These are phyloP conservation scores for Candida stauntonica DNA, from an alignment of 805 yeast species.

Conservation along the genomic window DNA sequence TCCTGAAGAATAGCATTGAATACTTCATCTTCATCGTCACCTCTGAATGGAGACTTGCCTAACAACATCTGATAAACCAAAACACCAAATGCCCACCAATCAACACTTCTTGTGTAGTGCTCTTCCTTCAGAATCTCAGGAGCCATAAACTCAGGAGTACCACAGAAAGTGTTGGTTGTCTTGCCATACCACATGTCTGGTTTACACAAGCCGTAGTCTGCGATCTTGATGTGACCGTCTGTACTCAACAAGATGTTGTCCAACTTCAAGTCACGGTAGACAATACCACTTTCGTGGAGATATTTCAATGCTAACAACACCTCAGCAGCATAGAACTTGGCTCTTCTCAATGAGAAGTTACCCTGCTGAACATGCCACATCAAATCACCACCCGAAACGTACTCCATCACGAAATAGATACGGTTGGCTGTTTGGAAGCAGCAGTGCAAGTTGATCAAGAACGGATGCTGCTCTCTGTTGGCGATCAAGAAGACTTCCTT, in stretches of 20 bases:
- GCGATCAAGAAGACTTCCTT: slow-evolving; percentile 84
- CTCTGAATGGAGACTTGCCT: slow-evolving; percentile 95
- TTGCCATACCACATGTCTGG: slow-evolving; percentile 84
- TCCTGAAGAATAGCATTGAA: slow-evolving; percentile 95
- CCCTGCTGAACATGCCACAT: slow-evolving; percentile 99
- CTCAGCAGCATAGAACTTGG: slow-evolving; percentile 97
- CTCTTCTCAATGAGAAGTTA: slow-evolving; percentile 82
- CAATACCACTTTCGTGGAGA: slow-evolving; percentile 93
- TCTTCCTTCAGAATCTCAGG: slow-evolving; percentile 95
- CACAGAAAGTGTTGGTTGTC: slow-evolving; percentile 93
- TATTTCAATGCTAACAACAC: slow-evolving; percentile 86
- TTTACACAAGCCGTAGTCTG: slow-evolving; percentile 96
- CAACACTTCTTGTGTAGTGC: slow-evolving; percentile 89
- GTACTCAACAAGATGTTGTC: slow-evolving; percentile 89
- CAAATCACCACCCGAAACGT: slow-evolving; percentile 94
- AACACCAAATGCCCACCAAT: slow-evolving; percentile 99
- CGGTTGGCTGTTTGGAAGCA: slow-evolving; percentile 98
- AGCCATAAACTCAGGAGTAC: slow-evolving; percentile 99
- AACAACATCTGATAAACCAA: slow-evolving; percentile 92
- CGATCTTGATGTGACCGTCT: slow-evolving; percentile 93
- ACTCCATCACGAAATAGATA: slow-evolving; percentile 97
- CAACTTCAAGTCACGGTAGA: slow-evolving; percentile 92
- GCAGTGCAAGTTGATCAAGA: slow-evolving; percentile 83
- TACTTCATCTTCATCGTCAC: slow-evolving; percentile 95
- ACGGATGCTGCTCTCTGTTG: slow-evolving; percentile 88